Conservation (phyloP, 2,329 filamentous ascomycete species). For the Penicillium oxalicum region DNA sequence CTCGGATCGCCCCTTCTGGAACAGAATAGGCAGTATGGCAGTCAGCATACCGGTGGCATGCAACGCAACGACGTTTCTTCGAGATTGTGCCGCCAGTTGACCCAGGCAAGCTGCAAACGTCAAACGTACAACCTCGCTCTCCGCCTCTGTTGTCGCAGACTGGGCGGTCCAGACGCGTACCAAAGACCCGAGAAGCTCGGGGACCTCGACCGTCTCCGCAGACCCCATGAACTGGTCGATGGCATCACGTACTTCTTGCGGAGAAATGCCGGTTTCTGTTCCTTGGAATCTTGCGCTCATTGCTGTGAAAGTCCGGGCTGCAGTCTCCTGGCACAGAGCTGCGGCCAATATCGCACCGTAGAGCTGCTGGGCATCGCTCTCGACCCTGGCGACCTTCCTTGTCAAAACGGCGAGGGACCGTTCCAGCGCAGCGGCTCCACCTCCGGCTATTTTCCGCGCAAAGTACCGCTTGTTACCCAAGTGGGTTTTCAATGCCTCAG, state of each 20-base stretch:
- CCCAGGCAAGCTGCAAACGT: slow-evolving; percentile 61
- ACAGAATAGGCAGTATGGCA: slow-evolving; percentile 58
- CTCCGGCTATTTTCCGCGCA: slow-evolving; percentile 64
- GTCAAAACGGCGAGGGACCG: slow-evolving; percentile 61
- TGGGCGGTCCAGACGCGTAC: slow-evolving; percentile 50
- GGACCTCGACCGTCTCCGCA: slow-evolving; percentile 39
- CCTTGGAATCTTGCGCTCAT: slow-evolving; percentile 27
- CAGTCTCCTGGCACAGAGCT: slow-evolving; percentile 68
- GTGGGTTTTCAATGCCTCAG: slow-evolving; percentile 69
- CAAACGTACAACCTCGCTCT: slow-evolving; percentile 37
- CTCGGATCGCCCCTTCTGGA: slow-evolving; percentile 50
- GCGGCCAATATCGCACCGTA: slow-evolving; percentile 80
- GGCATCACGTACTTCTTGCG: slow-evolving; percentile 22
- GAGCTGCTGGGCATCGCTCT: slow-evolving; percentile 64
- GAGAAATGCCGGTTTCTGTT: slow-evolving; percentile 9
- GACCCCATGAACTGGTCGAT: slow-evolving; percentile 35
- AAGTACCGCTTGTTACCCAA: slow-evolving; percentile 87
- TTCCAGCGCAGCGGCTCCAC: slow-evolving; percentile 73
- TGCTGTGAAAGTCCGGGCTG: slow-evolving; percentile 60
- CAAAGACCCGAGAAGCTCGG: slow-evolving; percentile 35
- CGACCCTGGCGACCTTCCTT: slow-evolving; percentile 46
- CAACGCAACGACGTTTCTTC: slow-evolving; percentile 64
- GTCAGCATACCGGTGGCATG: slow-evolving; percentile 67
- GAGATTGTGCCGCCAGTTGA: slow-evolving; percentile 55
- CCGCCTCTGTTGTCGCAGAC: slow-evolving; percentile 46